Evolutionary conservation across 306 rosid genomes (phyloP).

Genomic region (Lithocarpus polystachyus): DNA sequence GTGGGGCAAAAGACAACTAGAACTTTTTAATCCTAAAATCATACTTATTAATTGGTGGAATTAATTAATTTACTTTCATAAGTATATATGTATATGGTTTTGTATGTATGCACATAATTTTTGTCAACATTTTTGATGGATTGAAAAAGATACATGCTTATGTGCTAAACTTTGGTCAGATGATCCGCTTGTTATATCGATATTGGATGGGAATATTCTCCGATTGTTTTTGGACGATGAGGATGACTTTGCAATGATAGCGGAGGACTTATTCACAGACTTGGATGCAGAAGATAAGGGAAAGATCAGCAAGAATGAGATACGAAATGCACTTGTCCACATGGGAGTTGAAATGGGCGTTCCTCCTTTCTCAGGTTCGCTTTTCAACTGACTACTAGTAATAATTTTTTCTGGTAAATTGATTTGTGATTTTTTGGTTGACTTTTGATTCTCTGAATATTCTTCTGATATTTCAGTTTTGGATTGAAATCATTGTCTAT

Average conservation of each 20-base stretch:
- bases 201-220: constrained; percentile 78
- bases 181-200: constrained; percentile 71
- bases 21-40: background rate
- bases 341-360: constrained; percentile 98
- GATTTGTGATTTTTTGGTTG: background rate
- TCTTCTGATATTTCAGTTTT: background rate
- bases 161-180: constrained; percentile 41
- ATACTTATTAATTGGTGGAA: background rate
- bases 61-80: background rate
- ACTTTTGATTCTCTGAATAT: background rate
- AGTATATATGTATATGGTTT: background rate
- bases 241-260: constrained; percentile 95
- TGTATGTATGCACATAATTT: background rate
- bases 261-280: constrained; percentile 82
- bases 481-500: background rate
- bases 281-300: constrained; percentile 87
- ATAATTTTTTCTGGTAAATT: background rate
- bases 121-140: background rate
- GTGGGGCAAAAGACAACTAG: background rate
- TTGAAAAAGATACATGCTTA: background rate
- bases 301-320: constrained; percentile 71
- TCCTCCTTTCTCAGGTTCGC: constrained; percentile 85
- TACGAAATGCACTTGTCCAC: constrained; percentile 64
- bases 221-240: constrained; percentile 72
- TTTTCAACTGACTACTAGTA: background rate